Conservation (phyloP, 2,329 filamentous ascomycete species). For the Sporothrix sp. region DNA sequence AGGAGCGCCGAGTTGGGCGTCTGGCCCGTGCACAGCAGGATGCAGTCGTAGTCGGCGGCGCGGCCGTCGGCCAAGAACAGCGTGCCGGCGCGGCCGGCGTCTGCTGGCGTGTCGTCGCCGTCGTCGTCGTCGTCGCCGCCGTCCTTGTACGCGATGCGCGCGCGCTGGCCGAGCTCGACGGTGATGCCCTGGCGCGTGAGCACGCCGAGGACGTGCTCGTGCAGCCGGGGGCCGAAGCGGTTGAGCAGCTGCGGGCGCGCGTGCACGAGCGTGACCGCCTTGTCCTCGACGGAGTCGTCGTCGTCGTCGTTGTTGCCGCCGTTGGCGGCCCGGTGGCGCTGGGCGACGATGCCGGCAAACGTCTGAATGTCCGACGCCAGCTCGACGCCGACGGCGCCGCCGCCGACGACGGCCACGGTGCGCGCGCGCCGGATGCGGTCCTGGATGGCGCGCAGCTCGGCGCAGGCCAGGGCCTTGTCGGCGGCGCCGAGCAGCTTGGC, state of each 20-base stretch:
- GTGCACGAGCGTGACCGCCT: conserved; percentile 48
- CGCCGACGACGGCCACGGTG: conserved; percentile 43
- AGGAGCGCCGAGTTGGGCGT: conserved; percentile 44
- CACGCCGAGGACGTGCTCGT: conserved; percentile 27
- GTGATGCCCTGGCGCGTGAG: conserved; percentile 39
- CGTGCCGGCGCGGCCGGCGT: conserved; percentile 28
- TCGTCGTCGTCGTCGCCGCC: not conserved
- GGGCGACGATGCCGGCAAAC: not conserved
- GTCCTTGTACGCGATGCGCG: conserved; percentile 30
- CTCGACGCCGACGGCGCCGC: conserved; percentile 53
- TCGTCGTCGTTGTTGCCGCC: conserved; percentile 34
- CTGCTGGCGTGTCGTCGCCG: too few relatives aligned
- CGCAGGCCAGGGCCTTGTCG: conserved; percentile 33
- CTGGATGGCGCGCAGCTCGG: conserved; percentile 38
- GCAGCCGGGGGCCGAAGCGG: conserved; percentile 28
- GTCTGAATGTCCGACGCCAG: conserved; percentile 48
- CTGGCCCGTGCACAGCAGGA: conserved; percentile 46
- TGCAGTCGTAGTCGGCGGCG: conserved; percentile 32
- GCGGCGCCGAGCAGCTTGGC: conserved; percentile 39
- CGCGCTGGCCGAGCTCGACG: conserved; percentile 42
- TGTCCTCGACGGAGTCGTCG: conserved; percentile 31
- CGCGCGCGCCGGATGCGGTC: conserved; percentile 32
- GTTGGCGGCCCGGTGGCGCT: not conserved
- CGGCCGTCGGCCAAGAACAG: conserved; percentile 32
- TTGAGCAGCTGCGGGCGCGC: conserved; percentile 40